Conservation (phyloP, 75 land plant species). For the Cunninghamia lanceolata region DNA sequence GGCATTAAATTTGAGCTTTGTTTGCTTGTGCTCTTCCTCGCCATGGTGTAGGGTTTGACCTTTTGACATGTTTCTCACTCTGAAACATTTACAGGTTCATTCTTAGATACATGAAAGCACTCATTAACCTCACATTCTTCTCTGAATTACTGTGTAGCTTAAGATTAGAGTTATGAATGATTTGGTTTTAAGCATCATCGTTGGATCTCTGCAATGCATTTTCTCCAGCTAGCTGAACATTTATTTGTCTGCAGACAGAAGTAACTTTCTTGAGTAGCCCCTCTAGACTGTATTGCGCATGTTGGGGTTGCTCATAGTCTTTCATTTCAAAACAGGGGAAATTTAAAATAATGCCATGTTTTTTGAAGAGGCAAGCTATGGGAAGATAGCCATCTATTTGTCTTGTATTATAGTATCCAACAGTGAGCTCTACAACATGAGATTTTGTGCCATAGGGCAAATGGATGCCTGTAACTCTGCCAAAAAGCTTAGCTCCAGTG, state of each 20-base stretch:
- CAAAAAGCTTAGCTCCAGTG: no score
- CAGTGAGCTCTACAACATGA: no score
- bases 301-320: slow-evolving; percentile 64
- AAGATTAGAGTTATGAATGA: slow-evolving; percentile 28
- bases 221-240: slow-evolving; percentile 74
- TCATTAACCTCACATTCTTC: slow-evolving; percentile 35
- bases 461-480: no score
- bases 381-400: slow-evolving; percentile 76
- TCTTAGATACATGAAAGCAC: slow-evolving; percentile 74
- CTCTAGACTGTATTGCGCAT: slow-evolving; percentile 78
- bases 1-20: no score
- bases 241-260: slow-evolving; percentile 41
- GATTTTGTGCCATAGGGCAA: no score
- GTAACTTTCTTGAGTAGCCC: slow-evolving; percentile 71
- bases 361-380: slow-evolving; percentile 67
- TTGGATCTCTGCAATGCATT: slow-evolving; percentile 89
- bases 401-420: no score
- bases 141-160: slow-evolving; percentile 42
- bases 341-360: slow-evolving; percentile 68
- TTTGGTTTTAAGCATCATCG: slow-evolving; percentile 54
- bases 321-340: slow-evolving; percentile 95
- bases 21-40: no score
- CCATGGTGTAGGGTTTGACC: no score
- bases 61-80: no score
- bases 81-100: slow-evolving; percentile 74